Base-by-base conservation (phyloP, 345 rosid genomes). In the Barbarea vulgaris region DNA sequence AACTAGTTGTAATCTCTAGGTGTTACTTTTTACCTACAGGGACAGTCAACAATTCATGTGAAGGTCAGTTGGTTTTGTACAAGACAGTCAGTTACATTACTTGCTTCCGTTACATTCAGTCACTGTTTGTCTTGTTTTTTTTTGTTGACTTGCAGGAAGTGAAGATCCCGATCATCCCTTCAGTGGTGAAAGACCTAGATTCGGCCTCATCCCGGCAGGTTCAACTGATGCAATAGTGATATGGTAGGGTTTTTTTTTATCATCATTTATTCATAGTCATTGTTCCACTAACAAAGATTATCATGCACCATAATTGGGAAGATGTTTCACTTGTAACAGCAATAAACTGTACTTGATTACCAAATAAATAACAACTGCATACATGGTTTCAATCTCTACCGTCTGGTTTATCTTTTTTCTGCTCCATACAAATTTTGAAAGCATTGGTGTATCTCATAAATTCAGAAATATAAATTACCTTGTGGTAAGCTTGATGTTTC, bases 161-260 rank as follows among this genome's bases (percentile, higher is more conserved):
- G 77, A 75, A 64, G 85, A 81, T 76, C 44, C 77, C 14, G 72
- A 83, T 44, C 83, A 81, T 74, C 82, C 72, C 31, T 72, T 83
- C 58, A 87, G 74, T 64, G 81, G 75, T 70, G 84, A 78, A 72
- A 53, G 69, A 62, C 84, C 89, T 52, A 84, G 94, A 80, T 86
- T 93, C 54, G 97, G 98, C 72, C 83, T 93, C 81, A 91, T 89
- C 71, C 98, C 96, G 14, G 87, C 98, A 64, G 97, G 98, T 67
- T 93, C 97, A 78, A 93, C 97, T 31, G 96, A 93, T 74, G 96
- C 98, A 18, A 86, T 89, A 70, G 97, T 81, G 47, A 87, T 93
- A 65, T 89, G 98, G 98, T 93, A 83, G 18, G 34, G 2, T 33
- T 70, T 77, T 33, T 70, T 77, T 75, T 61, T 66, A 18, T 64